A percentile compares a stretch with the other conserved stretches of the same genome.
Evolutionary conservation across 2,329 filamentous ascomycete species (phyloP).

Genomic region (Neurospora sp.): DNA sequence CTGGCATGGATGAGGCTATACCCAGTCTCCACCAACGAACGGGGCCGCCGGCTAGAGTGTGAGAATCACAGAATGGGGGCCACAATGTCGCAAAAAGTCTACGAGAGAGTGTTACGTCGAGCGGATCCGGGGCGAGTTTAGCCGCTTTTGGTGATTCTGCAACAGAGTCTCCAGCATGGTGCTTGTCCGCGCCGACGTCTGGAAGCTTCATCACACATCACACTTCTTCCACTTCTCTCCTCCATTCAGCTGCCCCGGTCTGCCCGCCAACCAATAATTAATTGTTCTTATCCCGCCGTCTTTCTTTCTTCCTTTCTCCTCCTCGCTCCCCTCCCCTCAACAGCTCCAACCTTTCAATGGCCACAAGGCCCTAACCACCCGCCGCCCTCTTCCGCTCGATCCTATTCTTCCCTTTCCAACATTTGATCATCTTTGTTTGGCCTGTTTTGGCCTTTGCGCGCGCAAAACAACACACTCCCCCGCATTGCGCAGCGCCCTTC

Average conservation of each 20-base stretch:
- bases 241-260: background rate
- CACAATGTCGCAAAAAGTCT: constrained; percentile 1
- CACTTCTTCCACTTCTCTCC: background rate
- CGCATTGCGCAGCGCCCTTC: background rate
- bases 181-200: background rate
- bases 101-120: background rate
- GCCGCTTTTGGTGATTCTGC: background rate
- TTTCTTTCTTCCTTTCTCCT: constrained; percentile 1
- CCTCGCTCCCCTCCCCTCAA: background rate
- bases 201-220: background rate
- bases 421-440: background rate
- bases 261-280: background rate
- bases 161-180: background rate
- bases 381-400: background rate
- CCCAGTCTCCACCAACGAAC: background rate
- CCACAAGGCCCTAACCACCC: background rate
- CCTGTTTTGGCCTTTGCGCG: background rate
- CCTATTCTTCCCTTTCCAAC: background rate
- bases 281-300: background rate
- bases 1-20: background rate
- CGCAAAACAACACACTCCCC: background rate
- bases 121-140: background rate
- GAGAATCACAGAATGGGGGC: background rate
- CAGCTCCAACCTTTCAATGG: background rate
- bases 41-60: background rate